These are phyloP conservation scores for Mortierella hygrophila DNA, from an alignment of 192 early-diverging fungal species.

Conservation along the genomic window DNA sequence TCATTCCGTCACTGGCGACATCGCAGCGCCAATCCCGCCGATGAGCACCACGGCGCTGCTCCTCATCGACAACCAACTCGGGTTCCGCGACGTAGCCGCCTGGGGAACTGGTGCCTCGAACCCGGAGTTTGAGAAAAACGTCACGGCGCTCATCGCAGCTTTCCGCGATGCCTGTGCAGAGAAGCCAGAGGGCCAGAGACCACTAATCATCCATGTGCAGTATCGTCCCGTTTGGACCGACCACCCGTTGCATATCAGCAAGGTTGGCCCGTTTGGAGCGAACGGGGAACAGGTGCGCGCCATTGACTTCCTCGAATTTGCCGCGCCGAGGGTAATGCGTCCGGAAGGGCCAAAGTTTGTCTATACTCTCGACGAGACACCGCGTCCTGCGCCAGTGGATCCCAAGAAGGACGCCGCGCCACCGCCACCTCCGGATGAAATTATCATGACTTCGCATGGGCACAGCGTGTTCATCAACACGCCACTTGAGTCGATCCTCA, in stretches of 20 bases:
- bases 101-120: slow-evolving; percentile 29
- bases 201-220: slow-evolving; percentile 35
- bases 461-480: slow-evolving; percentile 35
- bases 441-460: slow-evolving; percentile 32
- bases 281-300: slow-evolving; percentile 27
- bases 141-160: slow-evolving; percentile 30
- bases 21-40: slow-evolving; percentile 21
- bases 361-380: slow-evolving; percentile 36
- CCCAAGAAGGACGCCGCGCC: slow-evolving; percentile 24
- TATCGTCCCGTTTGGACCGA: slow-evolving; percentile 33
- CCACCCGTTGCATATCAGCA: slow-evolving; percentile 32
- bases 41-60: slow-evolving; percentile 28
- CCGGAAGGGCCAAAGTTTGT: slow-evolving; percentile 30
- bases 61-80: slow-evolving; percentile 32
- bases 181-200: slow-evolving; percentile 30
- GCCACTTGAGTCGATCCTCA: slow-evolving; percentile 30
- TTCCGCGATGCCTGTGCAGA: slow-evolving; percentile 26
- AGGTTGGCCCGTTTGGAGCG: slow-evolving; percentile 31
- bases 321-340: slow-evolving; percentile 30
- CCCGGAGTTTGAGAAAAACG: slow-evolving; percentile 26
- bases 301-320: slow-evolving; percentile 30
- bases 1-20: slow-evolving; percentile 24
- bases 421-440: slow-evolving; percentile 23
- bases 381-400: slow-evolving; percentile 19
- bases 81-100: slow-evolving; percentile 20